phyloP scores from a whole-genome alignment of 139 green algal genomes.

The Coelastrella sp. region DNA sequence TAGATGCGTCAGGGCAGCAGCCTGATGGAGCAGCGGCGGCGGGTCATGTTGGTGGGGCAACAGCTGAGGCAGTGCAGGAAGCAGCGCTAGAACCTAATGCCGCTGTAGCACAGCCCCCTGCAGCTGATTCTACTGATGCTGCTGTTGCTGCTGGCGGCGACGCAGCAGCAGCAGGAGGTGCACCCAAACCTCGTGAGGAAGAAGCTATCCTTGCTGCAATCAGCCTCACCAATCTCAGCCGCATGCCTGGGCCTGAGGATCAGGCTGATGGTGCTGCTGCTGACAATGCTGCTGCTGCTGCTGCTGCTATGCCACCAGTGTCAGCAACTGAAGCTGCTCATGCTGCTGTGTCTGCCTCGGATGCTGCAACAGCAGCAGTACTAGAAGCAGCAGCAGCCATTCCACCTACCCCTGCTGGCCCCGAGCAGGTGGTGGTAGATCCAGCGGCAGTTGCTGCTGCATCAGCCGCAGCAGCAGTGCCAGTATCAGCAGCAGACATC shows the following conservation, averaged over 20 bases:
- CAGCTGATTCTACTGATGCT: not conserved
- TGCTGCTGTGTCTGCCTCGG: not conserved
- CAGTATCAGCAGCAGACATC: not conserved
- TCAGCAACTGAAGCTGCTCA: not conserved
- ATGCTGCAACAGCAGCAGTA: not conserved
- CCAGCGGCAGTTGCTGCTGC: not conserved
- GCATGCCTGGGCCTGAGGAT: conserved; percentile 11
- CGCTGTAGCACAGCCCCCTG: not conserved
- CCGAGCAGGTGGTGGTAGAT: not conserved
- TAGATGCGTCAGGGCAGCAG: not conserved
- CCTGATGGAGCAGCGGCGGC: not conserved
- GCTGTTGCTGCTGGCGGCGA: not conserved
- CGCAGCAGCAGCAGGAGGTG: not conserved
- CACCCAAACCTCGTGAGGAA: not conserved
- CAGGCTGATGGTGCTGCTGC: conserved; percentile 13
- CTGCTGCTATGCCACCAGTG: not conserved
- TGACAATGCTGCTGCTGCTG: not conserved
- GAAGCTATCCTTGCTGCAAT: conserved; percentile 33
- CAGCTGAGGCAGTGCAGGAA: not conserved
- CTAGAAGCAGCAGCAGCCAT: conserved; percentile 2
- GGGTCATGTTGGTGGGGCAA: not conserved
- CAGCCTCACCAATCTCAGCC: conserved; percentile 24
- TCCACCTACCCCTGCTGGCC: not conserved
- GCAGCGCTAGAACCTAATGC: not conserved
- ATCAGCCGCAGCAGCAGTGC: conserved; percentile 4